Conservation (phyloP, 192 early-diverging fungal genomes). For the Coemansia sp. region DNA sequence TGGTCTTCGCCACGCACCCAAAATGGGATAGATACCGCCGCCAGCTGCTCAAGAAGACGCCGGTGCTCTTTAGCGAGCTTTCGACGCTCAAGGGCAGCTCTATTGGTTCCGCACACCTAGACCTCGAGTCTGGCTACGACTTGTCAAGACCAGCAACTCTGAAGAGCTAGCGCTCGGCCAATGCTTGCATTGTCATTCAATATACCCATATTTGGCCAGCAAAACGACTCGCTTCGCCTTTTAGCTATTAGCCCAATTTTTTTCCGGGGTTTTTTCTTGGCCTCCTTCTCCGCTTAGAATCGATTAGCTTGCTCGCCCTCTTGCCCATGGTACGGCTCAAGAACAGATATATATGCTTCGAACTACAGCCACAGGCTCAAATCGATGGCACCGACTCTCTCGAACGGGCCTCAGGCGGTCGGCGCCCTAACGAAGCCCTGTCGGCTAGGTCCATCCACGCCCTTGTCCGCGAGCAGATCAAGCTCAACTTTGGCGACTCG, state of each 20-base stretch:
- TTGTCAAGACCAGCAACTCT: not conserved
- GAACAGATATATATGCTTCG: slow-evolving; percentile 54
- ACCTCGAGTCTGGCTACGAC: not conserved
- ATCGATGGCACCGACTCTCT: not conserved
- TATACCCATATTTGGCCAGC: no score
- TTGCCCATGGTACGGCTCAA: slow-evolving; percentile 51
- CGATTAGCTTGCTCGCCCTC: not conserved
- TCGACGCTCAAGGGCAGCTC: slow-evolving; percentile 4
- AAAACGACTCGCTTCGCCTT: no score
- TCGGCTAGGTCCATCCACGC: slow-evolving; percentile 11
- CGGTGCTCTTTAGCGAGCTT: not conserved
- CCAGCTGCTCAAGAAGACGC: not conserved
- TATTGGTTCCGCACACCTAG: not conserved
- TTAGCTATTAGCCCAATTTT: no score
- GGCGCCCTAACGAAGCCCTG: not conserved
- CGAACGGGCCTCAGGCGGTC: not conserved
- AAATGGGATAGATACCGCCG: slow-evolving; percentile 16
- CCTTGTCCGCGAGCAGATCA: slow-evolving; percentile 36
- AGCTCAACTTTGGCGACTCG: slow-evolving; percentile 42
- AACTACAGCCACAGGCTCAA: slow-evolving; percentile 15
- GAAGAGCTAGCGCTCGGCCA: not conserved
- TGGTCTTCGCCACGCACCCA: slow-evolving; percentile 25
- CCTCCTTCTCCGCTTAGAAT: no score
- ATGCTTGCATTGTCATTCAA: no score
- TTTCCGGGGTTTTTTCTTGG: no score